Percentiles rank a stretch among this genome's conserved stretches.
Conservation (phyloP, 2,329 filamentous ascomycete species). For the Ceratocystis destructans region DNA sequence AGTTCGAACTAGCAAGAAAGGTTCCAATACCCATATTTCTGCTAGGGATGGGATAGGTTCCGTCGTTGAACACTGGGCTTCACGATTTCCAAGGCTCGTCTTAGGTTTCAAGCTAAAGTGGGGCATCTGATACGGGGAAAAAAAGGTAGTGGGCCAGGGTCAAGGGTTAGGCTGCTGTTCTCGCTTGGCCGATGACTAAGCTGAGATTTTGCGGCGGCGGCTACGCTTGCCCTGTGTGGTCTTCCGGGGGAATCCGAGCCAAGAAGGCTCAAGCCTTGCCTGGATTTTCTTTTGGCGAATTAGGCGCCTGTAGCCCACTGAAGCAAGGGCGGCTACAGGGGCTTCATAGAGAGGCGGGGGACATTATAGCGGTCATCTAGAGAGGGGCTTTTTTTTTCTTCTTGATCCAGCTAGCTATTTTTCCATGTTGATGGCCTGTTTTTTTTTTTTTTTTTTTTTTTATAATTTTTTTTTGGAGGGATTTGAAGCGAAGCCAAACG, state of each 20-base stretch:
- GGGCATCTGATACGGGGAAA: background rate
- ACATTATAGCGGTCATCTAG: background rate
- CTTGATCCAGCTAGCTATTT: background rate
- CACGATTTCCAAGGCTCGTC: background rate
- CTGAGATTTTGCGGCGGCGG: slow-evolving; percentile 10
- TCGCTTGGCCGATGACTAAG: background rate
- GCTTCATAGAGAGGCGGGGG: background rate
- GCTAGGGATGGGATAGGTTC: no score
- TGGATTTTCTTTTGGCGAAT: background rate
- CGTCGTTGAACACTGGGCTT: no score
- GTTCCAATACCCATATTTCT: no score
- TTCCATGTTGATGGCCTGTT: background rate
- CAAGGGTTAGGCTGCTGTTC: background rate
- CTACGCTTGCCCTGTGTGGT: slow-evolving; percentile 16
- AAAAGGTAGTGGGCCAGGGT: background rate
- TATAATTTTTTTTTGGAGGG: background rate
- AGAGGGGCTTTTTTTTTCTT: background rate
- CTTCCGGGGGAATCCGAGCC: slow-evolving; percentile 19
- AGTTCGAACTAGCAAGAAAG: background rate
- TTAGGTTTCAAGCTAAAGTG: background rate
- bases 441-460: background rate
- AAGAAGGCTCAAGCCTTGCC: background rate
- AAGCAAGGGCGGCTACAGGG: background rate
- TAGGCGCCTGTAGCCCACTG: slow-evolving; percentile 5
- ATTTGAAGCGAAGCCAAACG: slow-evolving; percentile 3